A percentile compares a stretch with the other conserved stretches of the same genome.
phyloP scores from a whole-genome alignment of 2,329 filamentous ascomycete genomes.

The Trichoderma guizhouense region DNA sequence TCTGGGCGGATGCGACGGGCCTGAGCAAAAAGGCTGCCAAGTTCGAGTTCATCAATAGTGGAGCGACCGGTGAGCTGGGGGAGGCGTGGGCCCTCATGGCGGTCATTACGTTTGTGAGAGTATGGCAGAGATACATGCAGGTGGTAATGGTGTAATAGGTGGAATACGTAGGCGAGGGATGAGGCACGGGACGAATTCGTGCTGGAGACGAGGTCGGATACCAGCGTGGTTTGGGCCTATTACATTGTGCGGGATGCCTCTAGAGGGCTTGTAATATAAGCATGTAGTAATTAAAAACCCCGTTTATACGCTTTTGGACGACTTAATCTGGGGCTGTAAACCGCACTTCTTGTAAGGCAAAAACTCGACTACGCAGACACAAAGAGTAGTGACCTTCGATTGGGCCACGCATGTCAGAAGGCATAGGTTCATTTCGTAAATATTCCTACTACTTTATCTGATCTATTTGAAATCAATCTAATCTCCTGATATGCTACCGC shows the following conservation, averaged over 20 bases:
- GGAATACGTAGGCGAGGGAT: background rate
- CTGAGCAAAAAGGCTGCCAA: slow-evolving; percentile 30
- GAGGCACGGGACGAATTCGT: background rate
- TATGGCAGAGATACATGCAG: slow-evolving; percentile 20
- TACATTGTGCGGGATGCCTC: background rate
- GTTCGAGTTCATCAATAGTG: slow-evolving; percentile 42
- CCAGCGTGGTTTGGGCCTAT: background rate
- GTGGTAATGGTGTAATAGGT: background rate
- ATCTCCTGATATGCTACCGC: background rate
- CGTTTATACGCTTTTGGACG: background rate
- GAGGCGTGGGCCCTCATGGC: slow-evolving; percentile 44
- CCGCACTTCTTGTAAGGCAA: background rate
- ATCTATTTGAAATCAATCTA: background rate
- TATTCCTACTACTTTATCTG: background rate
- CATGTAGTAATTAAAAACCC: background rate
- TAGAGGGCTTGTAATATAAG: background rate
- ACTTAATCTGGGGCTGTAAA: background rate
- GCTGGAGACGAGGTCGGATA: background rate
- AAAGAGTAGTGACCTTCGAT: background rate
- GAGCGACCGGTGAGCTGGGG: slow-evolving; percentile 37
- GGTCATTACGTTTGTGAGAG: slow-evolving; percentile 30
- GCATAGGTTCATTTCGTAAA: background rate
- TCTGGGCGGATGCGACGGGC: slow-evolving; percentile 28
- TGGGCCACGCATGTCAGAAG: background rate
- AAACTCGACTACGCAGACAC: background rate